These are phyloP conservation scores for Aspergillus fijiensis DNA, from an alignment of 2,329 filamentous ascomycete genomes.

Conservation along the genomic window DNA sequence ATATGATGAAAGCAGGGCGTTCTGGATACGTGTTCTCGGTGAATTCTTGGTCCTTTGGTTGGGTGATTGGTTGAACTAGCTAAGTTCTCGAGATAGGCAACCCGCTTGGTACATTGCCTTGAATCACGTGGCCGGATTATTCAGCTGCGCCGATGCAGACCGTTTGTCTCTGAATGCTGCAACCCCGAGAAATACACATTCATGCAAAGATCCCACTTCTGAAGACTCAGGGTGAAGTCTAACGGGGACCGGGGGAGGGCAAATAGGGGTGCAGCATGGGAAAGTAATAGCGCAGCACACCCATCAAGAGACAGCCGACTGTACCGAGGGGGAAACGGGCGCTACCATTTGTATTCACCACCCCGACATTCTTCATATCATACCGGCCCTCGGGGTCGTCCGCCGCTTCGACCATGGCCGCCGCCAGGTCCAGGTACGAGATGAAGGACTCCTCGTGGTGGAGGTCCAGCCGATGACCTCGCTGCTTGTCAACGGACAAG, in stretches of 20 bases:
- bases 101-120: too few species aligned
- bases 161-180: too few species aligned
- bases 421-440: conserved; percentile 12
- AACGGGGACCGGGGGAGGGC: not conserved
- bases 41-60: too few species aligned
- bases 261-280: conserved; percentile 9
- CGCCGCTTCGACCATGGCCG: conserved; percentile 12
- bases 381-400: conserved; percentile 7
- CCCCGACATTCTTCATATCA: conserved; percentile 10
- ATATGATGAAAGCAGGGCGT: too few species aligned
- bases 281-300: conserved; percentile 10
- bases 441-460: conserved; percentile 7
- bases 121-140: too few species aligned
- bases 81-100: too few species aligned
- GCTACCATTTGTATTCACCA: conserved; percentile 7
- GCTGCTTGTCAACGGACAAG: conserved; percentile 5
- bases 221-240: too few species aligned
- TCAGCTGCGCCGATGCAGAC: too few species aligned
- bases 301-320: conserved; percentile 6
- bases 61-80: too few species aligned
- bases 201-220: too few species aligned
- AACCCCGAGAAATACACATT: too few species aligned
- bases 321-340: conserved; percentile 8
- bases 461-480: conserved; percentile 6
- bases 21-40: too few species aligned